A percentile compares a stretch with the other conserved stretches of the same genome.
Conservation (phyloP, 2,329 filamentous ascomycete genomes). For the Fusarium papillatum region DNA sequence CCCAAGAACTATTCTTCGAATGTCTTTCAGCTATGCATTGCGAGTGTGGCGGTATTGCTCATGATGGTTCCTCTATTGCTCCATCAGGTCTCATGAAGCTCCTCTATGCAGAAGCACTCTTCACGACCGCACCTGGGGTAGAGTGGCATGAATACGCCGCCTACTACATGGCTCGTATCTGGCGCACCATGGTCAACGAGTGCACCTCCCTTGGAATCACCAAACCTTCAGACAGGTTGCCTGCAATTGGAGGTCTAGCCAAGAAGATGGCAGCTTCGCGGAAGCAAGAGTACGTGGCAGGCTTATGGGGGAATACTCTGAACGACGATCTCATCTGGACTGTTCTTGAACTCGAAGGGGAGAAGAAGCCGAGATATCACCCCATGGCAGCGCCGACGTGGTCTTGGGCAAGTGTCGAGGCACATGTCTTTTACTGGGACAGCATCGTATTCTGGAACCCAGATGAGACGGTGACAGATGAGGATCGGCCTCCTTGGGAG, state of each 20-base stretch:
- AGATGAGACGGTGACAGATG: not conserved
- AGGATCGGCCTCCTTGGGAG: slow-evolving; percentile 9
- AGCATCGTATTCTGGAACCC: slow-evolving; percentile 6
- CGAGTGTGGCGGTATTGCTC: slow-evolving; percentile 26
- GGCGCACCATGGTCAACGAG: slow-evolving; percentile 14
- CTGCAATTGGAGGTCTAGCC: slow-evolving; percentile 10
- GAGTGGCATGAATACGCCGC: slow-evolving; percentile 12
- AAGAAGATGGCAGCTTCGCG: slow-evolving; percentile 2
- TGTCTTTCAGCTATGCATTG: slow-evolving; percentile 24
- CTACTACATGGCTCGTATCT: slow-evolving; percentile 8
- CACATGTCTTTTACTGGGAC: slow-evolving; percentile 10
- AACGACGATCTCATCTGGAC: slow-evolving; percentile 19
- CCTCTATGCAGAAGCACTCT: not conserved
- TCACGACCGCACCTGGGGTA: not conserved
- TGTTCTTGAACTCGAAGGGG: not conserved
- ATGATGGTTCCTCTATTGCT: slow-evolving; percentile 10
- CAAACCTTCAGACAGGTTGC: slow-evolving; percentile 9
- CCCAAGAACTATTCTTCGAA: slow-evolving; percentile 32
- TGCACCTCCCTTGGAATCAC: slow-evolving; percentile 10
- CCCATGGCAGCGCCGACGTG: slow-evolving; percentile 5
- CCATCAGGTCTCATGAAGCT: slow-evolving; percentile 7
- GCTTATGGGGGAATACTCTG: slow-evolving; percentile 9
- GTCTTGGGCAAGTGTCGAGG: slow-evolving; percentile 13
- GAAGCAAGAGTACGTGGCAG: slow-evolving; percentile 9
- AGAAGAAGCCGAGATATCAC: not conserved